These are phyloP conservation scores for Pseudocercospora macadamiae DNA, from an alignment of 2,329 filamentous ascomycete species.

Conservation along the genomic window DNA sequence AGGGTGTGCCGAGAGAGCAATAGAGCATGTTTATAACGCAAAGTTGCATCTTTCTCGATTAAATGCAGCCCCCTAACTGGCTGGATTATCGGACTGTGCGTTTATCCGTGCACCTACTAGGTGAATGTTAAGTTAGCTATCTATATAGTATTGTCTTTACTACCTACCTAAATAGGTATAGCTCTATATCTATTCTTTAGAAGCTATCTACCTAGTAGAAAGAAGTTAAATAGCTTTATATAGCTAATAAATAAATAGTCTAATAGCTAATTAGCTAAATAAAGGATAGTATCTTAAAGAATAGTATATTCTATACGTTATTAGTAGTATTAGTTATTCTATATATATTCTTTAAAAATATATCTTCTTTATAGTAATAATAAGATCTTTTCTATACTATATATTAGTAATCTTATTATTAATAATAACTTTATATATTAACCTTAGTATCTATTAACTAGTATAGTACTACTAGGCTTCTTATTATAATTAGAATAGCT, in stretches of 20 bases:
- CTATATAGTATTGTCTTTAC: neutral
- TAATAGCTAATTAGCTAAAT: neutral
- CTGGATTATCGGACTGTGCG: neutral
- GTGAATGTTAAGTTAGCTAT: neutral
- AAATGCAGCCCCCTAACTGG: neutral
- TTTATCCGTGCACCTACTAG: neutral
- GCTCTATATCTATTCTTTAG: neutral
- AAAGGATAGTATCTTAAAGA: neutral
- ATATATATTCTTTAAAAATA: too few species aligned
- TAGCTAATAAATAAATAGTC: neutral
- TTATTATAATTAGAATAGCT: neutral
- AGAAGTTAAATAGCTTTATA: neutral
- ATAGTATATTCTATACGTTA: neutral
- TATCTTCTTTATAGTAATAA: neutral
- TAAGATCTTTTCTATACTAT: neutral
- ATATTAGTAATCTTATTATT: neutral
- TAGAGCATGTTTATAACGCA: neutral
- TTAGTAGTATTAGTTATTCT: too few species aligned
- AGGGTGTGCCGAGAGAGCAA: neutral
- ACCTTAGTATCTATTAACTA: neutral
- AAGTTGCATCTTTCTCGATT: too few species aligned
- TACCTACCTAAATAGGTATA: neutral
- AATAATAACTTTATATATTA: neutral
- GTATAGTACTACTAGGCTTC: neutral
- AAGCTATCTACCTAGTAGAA: neutral